Base-by-base conservation (phyloP, 2,329 filamentous ascomycete genomes). In the Hypoxylon sp. region DNA sequence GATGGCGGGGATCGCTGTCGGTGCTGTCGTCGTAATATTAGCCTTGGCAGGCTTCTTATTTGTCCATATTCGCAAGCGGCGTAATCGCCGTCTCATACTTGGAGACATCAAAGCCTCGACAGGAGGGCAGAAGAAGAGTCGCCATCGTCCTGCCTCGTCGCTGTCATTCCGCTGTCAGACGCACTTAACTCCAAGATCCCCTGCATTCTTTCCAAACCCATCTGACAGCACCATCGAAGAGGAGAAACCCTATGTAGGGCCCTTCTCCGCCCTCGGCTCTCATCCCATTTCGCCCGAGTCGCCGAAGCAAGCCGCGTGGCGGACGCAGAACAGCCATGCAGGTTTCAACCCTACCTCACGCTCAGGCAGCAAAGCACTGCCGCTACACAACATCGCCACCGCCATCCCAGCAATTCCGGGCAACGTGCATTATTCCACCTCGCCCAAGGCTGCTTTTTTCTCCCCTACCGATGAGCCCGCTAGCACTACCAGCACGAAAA, bases 81-180 rank as follows among this genome's bases (percentile, higher is more conserved):
- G 74, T 46, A 84, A 82, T 66, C 79, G 72, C 10, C 75, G 76
- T 19, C 68, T 74, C 21, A 75, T 77, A 17, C 73, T 77, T 23
- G 74, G 71, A 17, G 68, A 71, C 25, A 68, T 73, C 49, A 63
- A 38, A n/a, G 69, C 63, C 17, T 63, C 52, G 57, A 65, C 55
- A 4, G 57, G 57, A n/a, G 69, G 68, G 41, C 67, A 69, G 25
- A 75, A 77, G 41, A 77, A 72, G 49, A 62, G 71, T n/a, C 67
- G 71, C 14, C 75, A 79, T 65, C 80, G 78, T 13, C 79, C 79
- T n/a, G 74, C 75, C 13, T 86, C 85, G 0, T 81, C 82, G 3
- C 79, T 87, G 28, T 85, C 83, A 1, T 87, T 87, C 75, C 81
- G 81, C 32, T 87, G 85, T 76, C 83, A 85, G 63, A 81, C 84